Percentiles rank a stretch among this genome's conserved stretches.
phyloP scores from a whole-genome alignment of 31 red algal genomes.

The Odonthalia washingtoniensis region DNA sequence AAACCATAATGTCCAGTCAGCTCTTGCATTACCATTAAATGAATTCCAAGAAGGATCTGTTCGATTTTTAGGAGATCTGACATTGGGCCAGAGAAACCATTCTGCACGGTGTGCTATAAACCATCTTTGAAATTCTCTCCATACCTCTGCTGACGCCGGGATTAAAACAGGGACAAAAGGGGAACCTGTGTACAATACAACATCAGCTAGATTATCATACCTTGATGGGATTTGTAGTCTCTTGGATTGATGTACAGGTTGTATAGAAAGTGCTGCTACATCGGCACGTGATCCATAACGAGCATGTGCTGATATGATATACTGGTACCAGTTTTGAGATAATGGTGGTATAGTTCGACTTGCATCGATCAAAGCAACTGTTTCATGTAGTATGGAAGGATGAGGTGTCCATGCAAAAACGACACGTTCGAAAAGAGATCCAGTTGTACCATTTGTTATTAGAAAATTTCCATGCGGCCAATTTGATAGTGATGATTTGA shows the following conservation, averaged over 20 bases:
- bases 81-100: conserved; percentile 79
- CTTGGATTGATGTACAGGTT: conserved; percentile 29
- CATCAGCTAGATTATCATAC: conserved; percentile 13
- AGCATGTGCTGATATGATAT: conserved; percentile 39
- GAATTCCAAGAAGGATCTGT: conserved; percentile 57
- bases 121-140: conserved; percentile 68
- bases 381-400: conserved; percentile 24
- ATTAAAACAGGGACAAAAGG: conserved; percentile 38
- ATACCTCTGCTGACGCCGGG: conserved; percentile 49
- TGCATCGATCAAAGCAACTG: conserved; percentile 53
- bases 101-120: conserved; percentile 68
- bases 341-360: conserved; percentile 41
- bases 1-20: conserved; percentile 78
- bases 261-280: conserved; percentile 48
- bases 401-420: conserved; percentile 45
- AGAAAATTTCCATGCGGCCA: conserved; percentile 59
- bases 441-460: conserved; percentile 47
- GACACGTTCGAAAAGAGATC: conserved; percentile 54
- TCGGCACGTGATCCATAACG: conserved; percentile 38
- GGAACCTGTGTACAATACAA: conserved; percentile 50
- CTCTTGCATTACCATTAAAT: conserved; percentile 47
- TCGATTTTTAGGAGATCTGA: conserved; percentile 56
- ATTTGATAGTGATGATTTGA: background rate
- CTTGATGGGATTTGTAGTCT: background rate
- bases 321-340: conserved; percentile 33